Evolutionary conservation across 2,329 filamentous ascomycete species (phyloP).

Genomic region (Botryotinia calthae): DNA sequence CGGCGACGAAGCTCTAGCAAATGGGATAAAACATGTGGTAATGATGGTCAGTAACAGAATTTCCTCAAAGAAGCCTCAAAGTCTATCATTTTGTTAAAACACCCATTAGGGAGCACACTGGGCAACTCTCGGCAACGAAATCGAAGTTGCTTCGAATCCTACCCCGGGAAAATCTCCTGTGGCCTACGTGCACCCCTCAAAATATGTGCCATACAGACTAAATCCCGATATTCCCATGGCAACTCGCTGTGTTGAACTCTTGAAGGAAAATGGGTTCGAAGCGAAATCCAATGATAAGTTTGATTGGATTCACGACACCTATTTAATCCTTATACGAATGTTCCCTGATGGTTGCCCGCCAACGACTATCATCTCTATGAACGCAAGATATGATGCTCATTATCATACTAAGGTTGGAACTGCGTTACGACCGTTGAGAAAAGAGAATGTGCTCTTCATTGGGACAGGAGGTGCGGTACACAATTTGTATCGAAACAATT

Average conservation of each 20-base stretch:
- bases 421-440: slow-evolving; percentile 54
- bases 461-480: slow-evolving; percentile 53
- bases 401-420: slow-evolving; percentile 38
- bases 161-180: slow-evolving; percentile 60
- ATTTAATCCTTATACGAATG: slow-evolving; percentile 67
- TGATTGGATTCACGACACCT: slow-evolving; percentile 73
- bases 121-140: slow-evolving; percentile 54
- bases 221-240: slow-evolving; percentile 56
- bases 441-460: slow-evolving; percentile 53
- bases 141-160: slow-evolving; percentile 61
- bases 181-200: slow-evolving; percentile 61
- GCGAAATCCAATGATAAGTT: slow-evolving; percentile 53
- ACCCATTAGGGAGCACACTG: slow-evolving; percentile 61
- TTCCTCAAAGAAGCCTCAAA: neutral
- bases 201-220: slow-evolving; percentile 62
- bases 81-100: neutral
- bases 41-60: slow-evolving; percentile 56
- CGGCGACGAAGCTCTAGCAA: slow-evolving; percentile 59
- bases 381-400: slow-evolving; percentile 54
- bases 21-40: slow-evolving; percentile 59
- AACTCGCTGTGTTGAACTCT: slow-evolving; percentile 49
- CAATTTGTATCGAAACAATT: slow-evolving; percentile 67
- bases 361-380: slow-evolving; percentile 58
- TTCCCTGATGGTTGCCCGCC: slow-evolving; percentile 64
- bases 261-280: slow-evolving; percentile 53